These are phyloP conservation scores for Rutstroemia sp. DNA, from an alignment of 2,329 filamentous ascomycete genomes.

Conservation along the genomic window DNA sequence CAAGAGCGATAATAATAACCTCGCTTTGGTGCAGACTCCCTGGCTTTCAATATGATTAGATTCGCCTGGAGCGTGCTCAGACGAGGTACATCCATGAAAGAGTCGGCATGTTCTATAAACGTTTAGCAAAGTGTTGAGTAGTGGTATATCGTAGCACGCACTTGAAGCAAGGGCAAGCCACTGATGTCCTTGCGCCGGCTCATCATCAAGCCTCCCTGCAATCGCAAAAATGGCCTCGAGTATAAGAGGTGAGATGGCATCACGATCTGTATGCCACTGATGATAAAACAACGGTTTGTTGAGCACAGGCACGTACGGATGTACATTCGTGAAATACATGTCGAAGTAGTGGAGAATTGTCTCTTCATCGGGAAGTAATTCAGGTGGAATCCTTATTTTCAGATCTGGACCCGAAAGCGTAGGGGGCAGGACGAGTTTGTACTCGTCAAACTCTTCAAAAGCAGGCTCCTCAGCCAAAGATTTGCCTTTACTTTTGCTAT, in stretches of 20 bases:
- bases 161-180: conserved; percentile 88
- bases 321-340: conserved; percentile 83
- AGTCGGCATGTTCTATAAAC: conserved; percentile 70
- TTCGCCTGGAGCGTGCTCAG: conserved; percentile 88
- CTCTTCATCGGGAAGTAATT: conserved; percentile 85
- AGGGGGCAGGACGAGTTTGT: conserved; percentile 61
- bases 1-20: conserved; percentile 97
- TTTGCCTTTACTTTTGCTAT: conserved; percentile 45
- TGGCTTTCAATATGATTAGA: conserved; percentile 79
- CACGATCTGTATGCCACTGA: conserved; percentile 77
- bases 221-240: conserved; percentile 90
- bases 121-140: conserved; percentile 21
- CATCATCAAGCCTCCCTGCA: conserved; percentile 73
- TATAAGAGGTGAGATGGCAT: conserved; percentile 81
- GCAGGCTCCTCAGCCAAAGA: conserved; percentile 52
- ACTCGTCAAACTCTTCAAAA: conserved; percentile 65
- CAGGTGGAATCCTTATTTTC: conserved; percentile 80
- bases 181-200: conserved; percentile 76
- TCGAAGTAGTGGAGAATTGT: conserved; percentile 79
- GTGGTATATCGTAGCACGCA: conserved; percentile 31
- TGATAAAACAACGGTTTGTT: conserved; percentile 77
- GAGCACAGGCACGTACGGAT: conserved; percentile 86
- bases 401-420: conserved; percentile 61
- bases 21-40: conserved; percentile 84
- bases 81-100: conserved; percentile 86